Evolutionary conservation across 2,329 filamentous ascomycete species (phyloP).

Genomic region (Trichothecium roseum): DNA sequence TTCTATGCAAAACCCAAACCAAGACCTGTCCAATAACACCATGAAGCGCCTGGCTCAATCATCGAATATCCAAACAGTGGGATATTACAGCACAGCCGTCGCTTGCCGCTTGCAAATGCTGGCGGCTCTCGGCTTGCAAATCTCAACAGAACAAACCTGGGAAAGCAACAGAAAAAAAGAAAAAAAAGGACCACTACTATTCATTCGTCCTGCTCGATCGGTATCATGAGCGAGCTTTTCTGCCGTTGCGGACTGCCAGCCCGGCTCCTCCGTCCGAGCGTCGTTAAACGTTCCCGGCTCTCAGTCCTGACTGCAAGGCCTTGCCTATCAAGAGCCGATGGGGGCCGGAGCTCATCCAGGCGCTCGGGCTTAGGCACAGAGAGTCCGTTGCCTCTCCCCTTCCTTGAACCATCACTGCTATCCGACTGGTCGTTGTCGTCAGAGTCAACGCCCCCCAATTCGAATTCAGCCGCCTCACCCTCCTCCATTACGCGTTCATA

Average conservation of each 20-base stretch:
- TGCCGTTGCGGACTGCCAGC: conserved; percentile 46
- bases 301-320: conserved; percentile 76
- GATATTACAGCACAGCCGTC: too few species aligned
- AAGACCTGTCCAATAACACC: too few species aligned
- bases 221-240: conserved; percentile 46
- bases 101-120: too few species aligned
- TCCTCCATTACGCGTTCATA: conserved; percentile 87
- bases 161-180: too few species aligned
- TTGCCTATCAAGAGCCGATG: conserved; percentile 48
- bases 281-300: conserved; percentile 67
- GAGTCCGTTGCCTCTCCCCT: conserved; percentile 52
- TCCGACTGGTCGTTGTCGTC: conserved; percentile 56
- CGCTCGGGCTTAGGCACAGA: conserved; percentile 52
- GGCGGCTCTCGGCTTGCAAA: too few species aligned
- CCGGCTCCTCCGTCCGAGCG: conserved; percentile 43
- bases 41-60: too few species aligned
- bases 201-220: conserved; percentile 31
- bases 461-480: conserved; percentile 64
- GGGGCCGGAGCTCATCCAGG: conserved; percentile 34
- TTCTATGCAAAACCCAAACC: too few species aligned
- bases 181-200: background rate
- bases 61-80: too few species aligned
- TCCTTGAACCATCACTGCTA: conserved; percentile 42
- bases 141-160: too few species aligned
- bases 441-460: conserved; percentile 59